Evolutionary conservation across 345 rosid genomes (phyloP).

Genomic region (Gossypium raimondii): DNA sequence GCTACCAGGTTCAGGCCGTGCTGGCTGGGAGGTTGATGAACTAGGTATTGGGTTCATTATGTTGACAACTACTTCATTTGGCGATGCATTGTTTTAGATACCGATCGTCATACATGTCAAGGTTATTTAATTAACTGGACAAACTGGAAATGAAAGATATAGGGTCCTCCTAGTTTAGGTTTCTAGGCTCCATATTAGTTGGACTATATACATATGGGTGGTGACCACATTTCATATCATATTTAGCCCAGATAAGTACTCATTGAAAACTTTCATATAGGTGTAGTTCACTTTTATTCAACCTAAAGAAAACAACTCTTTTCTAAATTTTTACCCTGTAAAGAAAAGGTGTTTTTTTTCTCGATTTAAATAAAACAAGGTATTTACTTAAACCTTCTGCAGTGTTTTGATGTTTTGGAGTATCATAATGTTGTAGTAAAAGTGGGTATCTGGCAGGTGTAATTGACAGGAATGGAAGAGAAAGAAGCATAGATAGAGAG

Average conservation of each 20-base stretch:
- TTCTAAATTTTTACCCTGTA: too few species aligned
- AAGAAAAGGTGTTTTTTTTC: too few species aligned
- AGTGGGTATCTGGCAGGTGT: constrained; percentile 38
- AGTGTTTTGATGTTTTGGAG: not conserved
- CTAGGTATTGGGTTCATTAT: constrained; percentile 44
- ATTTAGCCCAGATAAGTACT: not conserved
- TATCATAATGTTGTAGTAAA: not conserved
- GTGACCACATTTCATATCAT: not conserved
- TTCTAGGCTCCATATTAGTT: not conserved
- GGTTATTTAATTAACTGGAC: not conserved
- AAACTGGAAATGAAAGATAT: not conserved
- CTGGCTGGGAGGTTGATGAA: constrained; percentile 98
- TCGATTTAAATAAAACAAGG: not conserved
- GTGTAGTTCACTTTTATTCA: too few species aligned
- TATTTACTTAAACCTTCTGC: not conserved
- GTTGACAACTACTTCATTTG: not conserved
- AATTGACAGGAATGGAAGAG: constrained; percentile 62
- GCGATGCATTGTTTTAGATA: not conserved
- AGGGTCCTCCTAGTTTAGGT: not conserved
- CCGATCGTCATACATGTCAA: not conserved
- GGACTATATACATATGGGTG: not conserved
- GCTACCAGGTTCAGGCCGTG: constrained; percentile 87
- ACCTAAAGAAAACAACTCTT: too few species aligned
- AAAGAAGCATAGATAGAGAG: constrained; percentile 69
- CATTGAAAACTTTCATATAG: too few species aligned